phyloP scores from a whole-genome alignment of 352 stramenopile species.

The Ophiocytium majus region DNA sequence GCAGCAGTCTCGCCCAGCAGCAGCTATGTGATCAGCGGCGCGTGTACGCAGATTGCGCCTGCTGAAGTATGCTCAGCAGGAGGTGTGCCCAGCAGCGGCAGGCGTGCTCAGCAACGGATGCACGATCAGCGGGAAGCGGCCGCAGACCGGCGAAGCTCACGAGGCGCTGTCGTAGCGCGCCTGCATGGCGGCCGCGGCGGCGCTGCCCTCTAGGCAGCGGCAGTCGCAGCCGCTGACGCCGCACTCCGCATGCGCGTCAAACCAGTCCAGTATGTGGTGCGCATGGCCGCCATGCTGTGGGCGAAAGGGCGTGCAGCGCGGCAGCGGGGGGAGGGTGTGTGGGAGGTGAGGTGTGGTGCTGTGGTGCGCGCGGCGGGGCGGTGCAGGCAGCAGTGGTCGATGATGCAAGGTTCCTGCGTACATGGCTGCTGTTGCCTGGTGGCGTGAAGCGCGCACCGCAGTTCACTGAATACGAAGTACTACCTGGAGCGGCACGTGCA shows the following conservation, averaged over 20 bases:
- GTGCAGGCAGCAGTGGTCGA: neutral
- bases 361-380: neutral
- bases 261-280: slow-evolving; percentile 26
- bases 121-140: no score
- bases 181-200: neutral
- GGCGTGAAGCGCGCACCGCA: neutral
- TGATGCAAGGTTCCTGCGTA: neutral
- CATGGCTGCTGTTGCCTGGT: neutral
- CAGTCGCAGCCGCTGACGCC: slow-evolving; percentile 23
- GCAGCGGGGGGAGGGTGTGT: neutral
- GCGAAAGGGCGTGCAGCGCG: neutral
- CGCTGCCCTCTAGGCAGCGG: neutral
- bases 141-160: no score
- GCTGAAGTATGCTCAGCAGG: no score
- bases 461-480: neutral
- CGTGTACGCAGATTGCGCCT: no score
- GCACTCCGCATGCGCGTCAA: slow-evolving; percentile 17
- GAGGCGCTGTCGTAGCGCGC: no score
- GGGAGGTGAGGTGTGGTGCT: neutral
- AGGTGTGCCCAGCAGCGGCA: no score
- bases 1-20: no score
- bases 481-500: no score
- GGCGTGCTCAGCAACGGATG: no score
- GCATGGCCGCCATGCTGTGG: slow-evolving; percentile 22
- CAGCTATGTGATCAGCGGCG: no score